phyloP scores from a whole-genome alignment of 2,329 filamentous ascomycete species.

The Botrytis tulipae region DNA sequence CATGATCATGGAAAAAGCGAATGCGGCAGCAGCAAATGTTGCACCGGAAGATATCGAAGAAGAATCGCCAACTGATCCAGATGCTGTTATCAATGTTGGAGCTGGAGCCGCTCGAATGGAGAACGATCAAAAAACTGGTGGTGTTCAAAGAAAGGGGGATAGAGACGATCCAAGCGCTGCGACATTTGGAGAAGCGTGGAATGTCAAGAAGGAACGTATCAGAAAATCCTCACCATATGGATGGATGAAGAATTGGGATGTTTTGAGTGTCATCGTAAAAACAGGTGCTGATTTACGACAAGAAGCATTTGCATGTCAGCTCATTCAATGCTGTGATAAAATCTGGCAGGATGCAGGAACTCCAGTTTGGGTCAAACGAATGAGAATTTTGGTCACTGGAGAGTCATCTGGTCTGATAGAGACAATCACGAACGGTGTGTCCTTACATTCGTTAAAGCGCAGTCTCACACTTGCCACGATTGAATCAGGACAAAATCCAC shows the following conservation, averaged over 20 bases:
- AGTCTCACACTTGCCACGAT: slow-evolving; percentile 74
- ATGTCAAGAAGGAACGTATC: slow-evolving; percentile 79
- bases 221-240: slow-evolving; percentile 80
- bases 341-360: slow-evolving; percentile 75
- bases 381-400: slow-evolving; percentile 83
- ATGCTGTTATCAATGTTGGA: slow-evolving; percentile 55
- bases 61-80: slow-evolving; percentile 45
- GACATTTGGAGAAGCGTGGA: slow-evolving; percentile 84
- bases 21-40: slow-evolving; percentile 48
- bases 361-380: slow-evolving; percentile 83
- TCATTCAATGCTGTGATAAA: slow-evolving; percentile 77
- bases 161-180: slow-evolving; percentile 83
- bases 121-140: slow-evolving; percentile 83
- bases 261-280: slow-evolving; percentile 84
- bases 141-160: slow-evolving; percentile 76
- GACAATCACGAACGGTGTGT: slow-evolving; percentile 85
- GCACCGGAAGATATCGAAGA: slow-evolving; percentile 56
- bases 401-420: slow-evolving; percentile 83
- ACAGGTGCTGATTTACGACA: slow-evolving; percentile 80
- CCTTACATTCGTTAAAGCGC: slow-evolving; percentile 80
- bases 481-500: slow-evolving; percentile 69
- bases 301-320: slow-evolving; percentile 82
- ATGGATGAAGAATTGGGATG: slow-evolving; percentile 88
- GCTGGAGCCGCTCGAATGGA: slow-evolving; percentile 83
- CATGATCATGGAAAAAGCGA: slow-evolving; percentile 74